A percentile compares a stretch with the other conserved stretches of the same genome.
Evolutionary conservation across 2,329 filamentous ascomycete species (phyloP).

Genomic region (Zarea fungicola): DNA sequence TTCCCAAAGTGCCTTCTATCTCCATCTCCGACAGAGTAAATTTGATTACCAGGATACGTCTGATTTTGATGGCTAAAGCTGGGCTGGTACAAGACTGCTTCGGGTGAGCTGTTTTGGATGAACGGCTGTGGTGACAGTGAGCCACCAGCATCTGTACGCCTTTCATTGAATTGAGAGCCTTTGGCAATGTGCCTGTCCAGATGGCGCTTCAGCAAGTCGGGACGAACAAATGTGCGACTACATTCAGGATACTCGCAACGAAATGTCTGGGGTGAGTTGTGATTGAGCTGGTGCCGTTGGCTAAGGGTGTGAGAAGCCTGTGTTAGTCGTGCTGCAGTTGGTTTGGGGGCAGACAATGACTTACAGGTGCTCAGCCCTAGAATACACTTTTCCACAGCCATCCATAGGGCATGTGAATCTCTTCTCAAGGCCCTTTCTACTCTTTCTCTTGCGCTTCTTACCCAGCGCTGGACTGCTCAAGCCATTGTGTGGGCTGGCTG

Average conservation of each 20-base stretch:
- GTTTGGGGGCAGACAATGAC: slow-evolving; percentile 22
- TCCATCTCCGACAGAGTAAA: not conserved
- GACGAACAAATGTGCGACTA: slow-evolving; percentile 82
- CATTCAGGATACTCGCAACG: slow-evolving; percentile 90
- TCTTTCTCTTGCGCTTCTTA: slow-evolving; percentile 55
- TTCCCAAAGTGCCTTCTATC: not conserved
- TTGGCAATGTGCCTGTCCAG: slow-evolving; percentile 75
- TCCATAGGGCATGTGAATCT: slow-evolving; percentile 79
- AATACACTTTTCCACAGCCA: slow-evolving; percentile 93
- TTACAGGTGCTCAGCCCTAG: slow-evolving; percentile 89
- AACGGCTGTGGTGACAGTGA: slow-evolving; percentile 2
- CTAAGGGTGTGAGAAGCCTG: slow-evolving; percentile 28
- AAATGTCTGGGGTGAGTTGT: slow-evolving; percentile 93
- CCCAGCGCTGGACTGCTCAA: not conserved
- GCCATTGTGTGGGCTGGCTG: slow-evolving; percentile 44
- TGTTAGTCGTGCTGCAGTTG: slow-evolving; percentile 18
- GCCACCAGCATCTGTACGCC: not conserved
- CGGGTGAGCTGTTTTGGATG: not conserved
- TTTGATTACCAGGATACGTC: not conserved
- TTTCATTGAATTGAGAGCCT: slow-evolving; percentile 52
- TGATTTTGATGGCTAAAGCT: not conserved
- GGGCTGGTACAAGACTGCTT: not conserved
- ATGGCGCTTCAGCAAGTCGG: slow-evolving; percentile 85
- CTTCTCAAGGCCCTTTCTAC: slow-evolving; percentile 74
- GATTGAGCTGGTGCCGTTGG: slow-evolving; percentile 90